Conservation (phyloP, 441 rosid genomes). For the Hura crepitans region DNA sequence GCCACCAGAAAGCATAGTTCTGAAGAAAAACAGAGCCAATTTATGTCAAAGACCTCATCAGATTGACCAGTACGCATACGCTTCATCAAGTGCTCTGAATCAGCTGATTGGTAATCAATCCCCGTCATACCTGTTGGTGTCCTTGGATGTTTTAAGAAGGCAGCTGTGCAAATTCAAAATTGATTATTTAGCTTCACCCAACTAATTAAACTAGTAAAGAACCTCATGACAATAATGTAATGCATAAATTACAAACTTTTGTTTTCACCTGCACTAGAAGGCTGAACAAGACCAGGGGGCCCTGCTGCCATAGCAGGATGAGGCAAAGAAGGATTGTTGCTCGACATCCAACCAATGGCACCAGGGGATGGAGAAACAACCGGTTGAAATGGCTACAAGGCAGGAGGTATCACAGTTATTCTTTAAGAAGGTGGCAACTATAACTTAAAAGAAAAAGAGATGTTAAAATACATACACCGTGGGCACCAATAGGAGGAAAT, state of each 20-base stretch:
- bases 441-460: not conserved
- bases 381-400: conserved; percentile 57
- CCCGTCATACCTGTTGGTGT: conserved; percentile 54
- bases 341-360: conserved; percentile 58
- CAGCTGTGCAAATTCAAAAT: conserved; percentile 29
- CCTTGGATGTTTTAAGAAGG: conserved; percentile 64
- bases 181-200: conserved; percentile 8
- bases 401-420: conserved; percentile 7
- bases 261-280: conserved; percentile 41
- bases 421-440: conserved; percentile 3
- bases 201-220: not conserved
- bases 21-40: conserved; percentile 1
- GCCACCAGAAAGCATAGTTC: not conserved
- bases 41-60: conserved; percentile 46
- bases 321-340: conserved; percentile 42
- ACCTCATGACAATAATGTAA: not conserved
- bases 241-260: conserved; percentile 1
- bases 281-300: conserved; percentile 43
- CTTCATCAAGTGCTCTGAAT: conserved; percentile 73
- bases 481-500: conserved; percentile 55
- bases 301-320: conserved; percentile 49
- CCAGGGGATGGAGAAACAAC: conserved; percentile 47
- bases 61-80: conserved; percentile 59
- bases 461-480: conserved; percentile 40
- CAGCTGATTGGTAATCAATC: conserved; percentile 65